These are phyloP conservation scores for Clarireedia homoeocarpa DNA, from an alignment of 2,329 filamentous ascomycete genomes.

Conservation along the genomic window DNA sequence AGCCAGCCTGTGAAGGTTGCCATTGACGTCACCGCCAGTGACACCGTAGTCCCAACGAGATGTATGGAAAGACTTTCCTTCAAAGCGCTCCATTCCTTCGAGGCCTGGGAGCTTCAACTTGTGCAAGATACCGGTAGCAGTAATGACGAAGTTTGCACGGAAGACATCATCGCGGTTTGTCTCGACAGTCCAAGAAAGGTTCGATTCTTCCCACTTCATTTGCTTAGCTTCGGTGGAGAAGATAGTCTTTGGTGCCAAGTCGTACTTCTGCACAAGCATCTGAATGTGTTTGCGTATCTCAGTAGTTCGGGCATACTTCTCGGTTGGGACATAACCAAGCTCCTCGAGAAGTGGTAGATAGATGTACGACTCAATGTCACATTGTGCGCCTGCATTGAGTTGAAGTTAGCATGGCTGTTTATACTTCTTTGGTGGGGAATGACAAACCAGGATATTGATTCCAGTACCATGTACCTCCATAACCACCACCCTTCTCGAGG, in stretches of 20 bases:
- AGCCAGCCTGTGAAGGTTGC: constrained; percentile 29
- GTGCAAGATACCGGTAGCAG: constrained; percentile 52
- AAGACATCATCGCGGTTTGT: constrained; percentile 47
- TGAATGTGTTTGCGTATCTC: constrained; percentile 50
- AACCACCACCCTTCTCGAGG: constrained; percentile 34
- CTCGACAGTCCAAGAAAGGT: constrained; percentile 42
- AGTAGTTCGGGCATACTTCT: constrained; percentile 50
- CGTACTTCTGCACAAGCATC: constrained; percentile 43
- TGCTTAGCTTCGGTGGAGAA: constrained; percentile 48
- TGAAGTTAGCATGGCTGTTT: constrained; percentile 41
- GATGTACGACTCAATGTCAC: constrained; percentile 10
- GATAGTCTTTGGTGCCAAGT: constrained; percentile 47
- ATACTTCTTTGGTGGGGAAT: background rate
- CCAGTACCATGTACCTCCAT: constrained; percentile 44
- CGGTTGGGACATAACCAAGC: constrained; percentile 38
- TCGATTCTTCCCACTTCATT: constrained; percentile 45
- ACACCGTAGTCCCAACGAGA: constrained; percentile 54
- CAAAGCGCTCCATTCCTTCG: constrained; percentile 36
- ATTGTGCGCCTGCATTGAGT: constrained; percentile 41
- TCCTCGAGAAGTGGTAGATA: constrained; percentile 8
- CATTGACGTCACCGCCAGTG: constrained; percentile 8
- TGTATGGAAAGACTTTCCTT: constrained; percentile 42
- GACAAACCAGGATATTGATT: constrained; percentile 49
- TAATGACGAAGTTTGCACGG: constrained; percentile 47
- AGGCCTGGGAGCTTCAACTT: constrained; percentile 45